Percentiles rank a stretch among this genome's conserved stretches.
These are phyloP conservation scores for Knoxia roxburghii DNA, from an alignment of 257 asterid genomes.

Conservation along the genomic window DNA sequence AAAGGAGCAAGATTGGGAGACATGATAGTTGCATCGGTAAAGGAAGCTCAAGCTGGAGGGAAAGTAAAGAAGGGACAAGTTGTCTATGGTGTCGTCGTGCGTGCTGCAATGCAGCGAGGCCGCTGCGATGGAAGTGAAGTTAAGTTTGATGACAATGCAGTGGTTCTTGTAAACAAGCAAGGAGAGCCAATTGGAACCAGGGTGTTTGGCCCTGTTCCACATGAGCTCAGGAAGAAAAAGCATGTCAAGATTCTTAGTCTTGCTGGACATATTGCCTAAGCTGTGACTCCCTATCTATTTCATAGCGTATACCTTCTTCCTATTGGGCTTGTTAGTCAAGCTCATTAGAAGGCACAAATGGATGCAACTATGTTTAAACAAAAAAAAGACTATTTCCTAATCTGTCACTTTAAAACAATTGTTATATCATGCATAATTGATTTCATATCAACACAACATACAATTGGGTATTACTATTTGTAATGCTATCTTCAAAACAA, in stretches of 20 bases:
- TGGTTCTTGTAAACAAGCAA: slow-evolving; percentile 79
- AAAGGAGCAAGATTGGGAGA: slow-evolving; percentile 94
- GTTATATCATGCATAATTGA: too few species aligned
- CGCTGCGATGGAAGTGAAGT: slow-evolving; percentile 91
- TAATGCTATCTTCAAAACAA: too few species aligned
- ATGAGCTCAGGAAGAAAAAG: slow-evolving; percentile 89
- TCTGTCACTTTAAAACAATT: too few species aligned
- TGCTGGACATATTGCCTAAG: slow-evolving; percentile 68
- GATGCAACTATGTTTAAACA: too few species aligned
- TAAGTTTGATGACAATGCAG: slow-evolving; percentile 90
- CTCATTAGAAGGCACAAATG: too few species aligned
- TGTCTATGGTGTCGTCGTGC: slow-evolving; percentile 74
- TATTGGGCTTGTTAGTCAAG: too few species aligned
- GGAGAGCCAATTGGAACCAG: slow-evolving; percentile 95
- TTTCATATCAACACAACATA: too few species aligned
- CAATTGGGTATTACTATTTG: too few species aligned
- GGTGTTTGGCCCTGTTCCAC: slow-evolving; percentile 92
- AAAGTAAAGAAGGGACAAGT: slow-evolving; percentile 93
- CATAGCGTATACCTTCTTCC: background rate
- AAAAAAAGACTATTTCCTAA: too few species aligned
- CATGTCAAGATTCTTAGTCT: slow-evolving; percentile 97
- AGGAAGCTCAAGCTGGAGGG: slow-evolving; percentile 87
- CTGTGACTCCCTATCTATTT: background rate
- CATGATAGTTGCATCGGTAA: slow-evolving; percentile 77
- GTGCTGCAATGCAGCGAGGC: slow-evolving; percentile 87